A percentile compares a stretch with the other conserved stretches of the same genome.
These are phyloP conservation scores for Penicillium psychrosexuale DNA, from an alignment of 2,329 filamentous ascomycete genomes.

Conservation along the genomic window DNA sequence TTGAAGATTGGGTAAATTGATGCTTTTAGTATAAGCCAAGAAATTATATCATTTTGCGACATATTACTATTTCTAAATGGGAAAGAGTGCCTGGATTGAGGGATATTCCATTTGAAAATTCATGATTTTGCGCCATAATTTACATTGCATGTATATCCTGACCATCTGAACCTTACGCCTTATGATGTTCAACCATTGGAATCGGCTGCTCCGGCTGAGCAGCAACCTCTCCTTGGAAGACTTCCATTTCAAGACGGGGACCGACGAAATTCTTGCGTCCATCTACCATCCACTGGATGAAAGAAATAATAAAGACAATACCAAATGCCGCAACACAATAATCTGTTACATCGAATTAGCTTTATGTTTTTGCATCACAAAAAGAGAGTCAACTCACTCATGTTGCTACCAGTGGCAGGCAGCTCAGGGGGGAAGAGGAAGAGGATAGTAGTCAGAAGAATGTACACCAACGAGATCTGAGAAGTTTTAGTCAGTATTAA, in stretches of 20 bases:
- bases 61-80: not conserved
- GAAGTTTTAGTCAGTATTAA: constrained; percentile 4
- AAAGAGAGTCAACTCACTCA: constrained; percentile 53
- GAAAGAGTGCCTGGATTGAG: not conserved
- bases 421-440: constrained; percentile 70
- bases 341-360: constrained; percentile 24
- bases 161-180: not conserved
- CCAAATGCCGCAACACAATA: constrained; percentile 54
- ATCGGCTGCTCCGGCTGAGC: constrained; percentile 17
- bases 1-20: no score
- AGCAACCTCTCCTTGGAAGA: constrained; percentile 25
- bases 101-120: not conserved
- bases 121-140: not conserved
- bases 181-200: constrained; percentile 17
- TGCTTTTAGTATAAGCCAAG: no score
- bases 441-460: constrained; percentile 67
- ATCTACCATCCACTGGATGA: constrained; percentile 59
- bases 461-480: constrained; percentile 60
- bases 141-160: not conserved
- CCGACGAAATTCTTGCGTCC: constrained; percentile 60
- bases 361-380: not conserved
- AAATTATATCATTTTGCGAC: not conserved
- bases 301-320: constrained; percentile 56
- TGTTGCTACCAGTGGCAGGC: constrained; percentile 63
- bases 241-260: constrained; percentile 47